Base-by-base conservation (phyloP, 495 filamentous ascomycete genomes). In the Parathielavia appendiculata region DNA sequence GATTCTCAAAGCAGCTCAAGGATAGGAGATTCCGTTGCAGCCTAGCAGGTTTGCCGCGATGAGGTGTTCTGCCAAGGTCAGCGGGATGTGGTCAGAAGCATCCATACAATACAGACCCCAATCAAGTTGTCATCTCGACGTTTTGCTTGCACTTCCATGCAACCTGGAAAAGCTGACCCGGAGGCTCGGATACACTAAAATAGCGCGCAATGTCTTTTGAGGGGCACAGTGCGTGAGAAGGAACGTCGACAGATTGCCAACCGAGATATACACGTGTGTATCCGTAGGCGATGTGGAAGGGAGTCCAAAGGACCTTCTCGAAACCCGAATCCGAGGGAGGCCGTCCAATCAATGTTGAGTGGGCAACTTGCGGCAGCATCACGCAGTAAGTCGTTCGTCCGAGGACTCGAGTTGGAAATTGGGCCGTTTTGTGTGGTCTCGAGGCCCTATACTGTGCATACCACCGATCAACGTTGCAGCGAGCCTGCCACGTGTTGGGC, bases 101-200 rank as follows among this genome's bases (percentile, higher is more conserved):
- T 30, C 6, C n/a, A 6, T 30, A 2, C 2, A 6, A 6, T 30
- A 30, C 26, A 30, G 26, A 30, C 6, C 26, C 26, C 26, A 30
- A 6, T 30, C 26, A 30, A 6, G 6, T 30, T 2, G 26, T 30
- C 26, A 30, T 6, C 26, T 30, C 26, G 26, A 30, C 26, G n/a
- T n/a, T 30, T 30, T 6, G 26, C 26, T 30, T 30, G 26, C 6
- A 6, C 6, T 2, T 30, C 26, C 26, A 30, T 6, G 26, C 26
- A 30, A 30, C 26, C 26, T 30, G 26, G 26, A 30, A 30, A 6
- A 30, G 26, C 26, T 46, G 54, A 47, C 49, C 49, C 49, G 41
- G 45, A 38, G 22, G 45, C 46, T 30, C 39, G 55, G 55, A 43
- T 57, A 17, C 55, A 50, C 55, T 57, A 57, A 57, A 57, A 49